A percentile compares a stretch with the other conserved stretches of the same genome.
phyloP scores from a whole-genome alignment of 2,329 filamentous ascomycete species.

The Aspergillus sojae region DNA sequence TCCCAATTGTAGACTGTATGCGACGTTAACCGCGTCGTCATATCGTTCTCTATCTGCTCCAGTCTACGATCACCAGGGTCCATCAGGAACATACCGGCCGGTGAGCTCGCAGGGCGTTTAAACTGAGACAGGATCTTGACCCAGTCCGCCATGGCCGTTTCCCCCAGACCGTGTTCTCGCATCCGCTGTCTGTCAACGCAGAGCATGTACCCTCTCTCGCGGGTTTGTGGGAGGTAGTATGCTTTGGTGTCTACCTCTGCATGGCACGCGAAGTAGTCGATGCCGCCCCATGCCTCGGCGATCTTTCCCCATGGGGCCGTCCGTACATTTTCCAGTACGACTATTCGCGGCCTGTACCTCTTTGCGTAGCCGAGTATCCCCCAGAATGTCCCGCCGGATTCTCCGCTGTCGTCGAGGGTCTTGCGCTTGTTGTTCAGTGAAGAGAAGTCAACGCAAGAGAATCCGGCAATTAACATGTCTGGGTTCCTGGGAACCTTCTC shows the following conservation, averaged over 20 bases:
- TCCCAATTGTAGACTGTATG: constrained; percentile 34
- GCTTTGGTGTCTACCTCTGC: constrained; percentile 67
- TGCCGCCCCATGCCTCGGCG: constrained; percentile 45
- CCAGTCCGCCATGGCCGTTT: constrained; percentile 41
- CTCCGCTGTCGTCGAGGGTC: constrained; percentile 57
- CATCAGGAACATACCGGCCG: constrained; percentile 64
- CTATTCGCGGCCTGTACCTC: constrained; percentile 60
- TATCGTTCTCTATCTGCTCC: constrained; percentile 53
- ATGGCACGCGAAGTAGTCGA: constrained; percentile 59
- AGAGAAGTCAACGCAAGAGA: constrained; percentile 77
- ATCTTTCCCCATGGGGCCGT: constrained; percentile 62
- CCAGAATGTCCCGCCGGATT: constrained; percentile 67
- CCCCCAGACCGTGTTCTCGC: constrained; percentile 21
- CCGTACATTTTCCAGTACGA: constrained; percentile 73
- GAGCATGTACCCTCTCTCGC: constrained; percentile 62
- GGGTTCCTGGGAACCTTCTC: constrained; percentile 58
- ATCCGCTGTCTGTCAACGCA: constrained; percentile 50
- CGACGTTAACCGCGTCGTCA: constrained; percentile 35
- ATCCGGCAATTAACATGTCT: constrained; percentile 72
- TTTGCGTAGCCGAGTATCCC: constrained; percentile 62
- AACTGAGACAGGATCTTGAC: constrained; percentile 48
- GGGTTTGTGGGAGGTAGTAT: constrained; percentile 73
- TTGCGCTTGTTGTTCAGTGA: constrained; percentile 62
- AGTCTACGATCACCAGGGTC: constrained; percentile 58
- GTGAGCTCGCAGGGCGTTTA: constrained; percentile 61